Evolutionary conservation across 768 basidiomycete genomes (phyloP), one percentile per base, ranked within the genome.

Genomic region (Lentinula sp.): DNA sequence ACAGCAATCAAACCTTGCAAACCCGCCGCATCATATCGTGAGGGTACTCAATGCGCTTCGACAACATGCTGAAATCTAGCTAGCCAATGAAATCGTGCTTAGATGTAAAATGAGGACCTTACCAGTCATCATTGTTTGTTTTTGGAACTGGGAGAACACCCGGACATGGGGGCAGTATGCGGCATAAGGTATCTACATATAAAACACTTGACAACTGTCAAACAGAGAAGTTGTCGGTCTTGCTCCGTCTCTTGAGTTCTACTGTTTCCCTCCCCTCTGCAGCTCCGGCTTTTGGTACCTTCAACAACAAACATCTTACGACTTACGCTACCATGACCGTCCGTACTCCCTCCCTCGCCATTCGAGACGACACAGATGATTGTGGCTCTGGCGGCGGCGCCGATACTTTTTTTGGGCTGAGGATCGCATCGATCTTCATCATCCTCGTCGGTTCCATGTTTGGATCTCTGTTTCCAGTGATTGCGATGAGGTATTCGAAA

Each of bases 391-490:
- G 76, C 6, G 76, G 77, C 20, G 79, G 79, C 45, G 70, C 74
- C 20, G 65, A 77, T 60, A 70, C 74, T 4, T 74, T 72, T 63
- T 64, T 73, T 2, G 63, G 69, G 32, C 71, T 86, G 20, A 77
- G 85, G 7, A 73, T 86, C 43, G 85, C 74, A 5, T 79, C 84
- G 12, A 64, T 87, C 61, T 86, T 87, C 71, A 73, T 86, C 63
- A 76, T 87, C 65, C 71, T 84, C 42, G 67, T 67, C 2, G 74
- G 77, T 36, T 81, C 83, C 23, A 67, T 71, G 37, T 66, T 66
- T 6, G 85, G 84, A 16, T 72, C 84, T 4, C 72, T 82, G 57
- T 86, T 87, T 69, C 86, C 85, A 9, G 72, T 86, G 48, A 63
- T 86, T 42, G 72, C 81, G 3, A 73, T 66, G 41, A 74, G 78